phyloP scores from a whole-genome alignment of 2,329 filamentous ascomycete genomes.

The Aspergillus glaucus region DNA sequence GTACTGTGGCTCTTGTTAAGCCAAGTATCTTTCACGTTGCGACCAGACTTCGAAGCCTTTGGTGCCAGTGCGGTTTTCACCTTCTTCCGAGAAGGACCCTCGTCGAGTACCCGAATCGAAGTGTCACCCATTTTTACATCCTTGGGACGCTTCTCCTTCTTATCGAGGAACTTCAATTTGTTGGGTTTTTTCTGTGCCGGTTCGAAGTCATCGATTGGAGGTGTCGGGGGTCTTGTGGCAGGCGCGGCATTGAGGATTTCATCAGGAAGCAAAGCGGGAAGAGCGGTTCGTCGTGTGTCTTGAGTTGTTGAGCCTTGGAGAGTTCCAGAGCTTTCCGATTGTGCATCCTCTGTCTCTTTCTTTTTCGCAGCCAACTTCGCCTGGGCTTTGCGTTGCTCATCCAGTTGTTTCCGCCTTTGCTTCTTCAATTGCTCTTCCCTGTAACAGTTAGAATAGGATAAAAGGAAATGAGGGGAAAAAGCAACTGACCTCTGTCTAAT shows the following conservation, averaged over 20 bases:
- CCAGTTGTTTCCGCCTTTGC: slow-evolving; percentile 36
- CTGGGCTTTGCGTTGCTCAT: slow-evolving; percentile 34
- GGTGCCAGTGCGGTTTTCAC: slow-evolving; percentile 38
- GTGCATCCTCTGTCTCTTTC: slow-evolving; percentile 29
- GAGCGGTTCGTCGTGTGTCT: slow-evolving; percentile 29
- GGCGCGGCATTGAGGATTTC: slow-evolving; percentile 46
- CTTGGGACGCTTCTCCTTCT: slow-evolving; percentile 43
- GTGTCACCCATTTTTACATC: slow-evolving; percentile 45
- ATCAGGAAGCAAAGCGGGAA: slow-evolving; percentile 47
- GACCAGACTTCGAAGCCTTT: slow-evolving; percentile 37
- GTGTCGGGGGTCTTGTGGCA: slow-evolving; percentile 39
- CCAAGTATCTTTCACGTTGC: slow-evolving; percentile 34
- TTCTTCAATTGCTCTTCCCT: slow-evolving; percentile 34
- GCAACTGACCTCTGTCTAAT: slow-evolving; percentile 30
- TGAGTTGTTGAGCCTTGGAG: slow-evolving; percentile 33
- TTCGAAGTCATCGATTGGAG: slow-evolving; percentile 30
- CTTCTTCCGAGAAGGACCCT: slow-evolving; percentile 27
- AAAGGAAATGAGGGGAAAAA: background rate
- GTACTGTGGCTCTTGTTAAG: slow-evolving; percentile 29
- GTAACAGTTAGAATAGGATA: slow-evolving; percentile 13
- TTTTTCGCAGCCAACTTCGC: slow-evolving; percentile 27
- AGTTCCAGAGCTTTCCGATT: slow-evolving; percentile 38
- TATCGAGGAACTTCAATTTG: slow-evolving; percentile 46
- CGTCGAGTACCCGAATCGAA: slow-evolving; percentile 44
- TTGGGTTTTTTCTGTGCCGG: slow-evolving; percentile 28